These are phyloP conservation scores for Isabelozyma heimii DNA, from an alignment of 805 yeast genomes.

Conservation along the genomic window DNA sequence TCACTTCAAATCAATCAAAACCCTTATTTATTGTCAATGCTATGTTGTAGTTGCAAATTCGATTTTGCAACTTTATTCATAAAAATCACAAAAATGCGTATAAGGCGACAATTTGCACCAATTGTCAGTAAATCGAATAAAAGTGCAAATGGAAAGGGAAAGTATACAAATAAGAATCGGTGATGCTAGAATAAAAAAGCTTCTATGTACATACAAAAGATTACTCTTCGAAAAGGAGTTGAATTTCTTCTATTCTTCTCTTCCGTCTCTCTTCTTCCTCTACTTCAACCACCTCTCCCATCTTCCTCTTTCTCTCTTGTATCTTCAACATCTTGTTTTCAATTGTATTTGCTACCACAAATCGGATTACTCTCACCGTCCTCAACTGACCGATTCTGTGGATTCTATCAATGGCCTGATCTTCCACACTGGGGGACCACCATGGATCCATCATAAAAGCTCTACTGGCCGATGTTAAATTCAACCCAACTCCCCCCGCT, in stretches of 20 bases:
- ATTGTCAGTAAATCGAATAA: neutral
- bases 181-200: too few species aligned
- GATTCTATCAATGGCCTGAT: conserved; percentile 87
- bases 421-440: conserved; percentile 94
- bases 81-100: neutral
- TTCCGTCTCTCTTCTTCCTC: conserved; percentile 73
- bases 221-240: conserved; percentile 56
- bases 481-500: conserved; percentile 94
- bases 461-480: conserved; percentile 76
- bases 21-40: neutral
- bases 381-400: conserved; percentile 86
- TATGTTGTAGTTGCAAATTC: neutral
- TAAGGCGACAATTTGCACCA: neutral
- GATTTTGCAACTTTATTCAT: neutral
- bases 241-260: conserved; percentile 69
- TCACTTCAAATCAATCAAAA: neutral
- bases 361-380: conserved; percentile 71
- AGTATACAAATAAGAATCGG: too few species aligned
- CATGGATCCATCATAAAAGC: conserved; percentile 95
- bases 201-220: neutral
- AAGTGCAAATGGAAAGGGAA: too few species aligned
- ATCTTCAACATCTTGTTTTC: conserved; percentile 87
- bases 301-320: conserved; percentile 77
- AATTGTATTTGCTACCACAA: conserved; percentile 77
- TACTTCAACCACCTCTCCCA: conserved; percentile 76